phyloP scores from a whole-genome alignment of 129 eudicot species.

The Pittosporum tobira region DNA sequence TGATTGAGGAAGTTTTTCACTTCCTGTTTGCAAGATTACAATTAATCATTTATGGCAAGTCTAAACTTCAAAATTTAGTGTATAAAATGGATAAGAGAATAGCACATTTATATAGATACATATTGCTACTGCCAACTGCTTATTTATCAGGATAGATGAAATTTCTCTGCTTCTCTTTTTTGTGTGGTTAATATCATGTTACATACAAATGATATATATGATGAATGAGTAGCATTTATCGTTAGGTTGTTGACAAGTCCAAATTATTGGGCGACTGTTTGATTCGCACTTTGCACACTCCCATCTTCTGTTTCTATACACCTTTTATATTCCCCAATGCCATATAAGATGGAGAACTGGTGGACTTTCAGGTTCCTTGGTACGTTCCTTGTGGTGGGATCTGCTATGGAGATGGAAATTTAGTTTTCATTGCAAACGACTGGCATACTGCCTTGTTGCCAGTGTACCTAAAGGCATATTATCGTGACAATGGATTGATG shows the following conservation, averaged over 20 bases:
- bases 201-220: neutral
- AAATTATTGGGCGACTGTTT: neutral
- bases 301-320: conserved; percentile 2
- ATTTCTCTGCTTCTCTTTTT: no score
- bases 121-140: no score
- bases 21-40: no score
- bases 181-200: no score
- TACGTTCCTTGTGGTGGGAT: conserved; percentile 91
- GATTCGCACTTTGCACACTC: neutral
- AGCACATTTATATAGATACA: no score
- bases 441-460: conserved; percentile 98
- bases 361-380: conserved; percentile 78
- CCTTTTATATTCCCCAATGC: neutral
- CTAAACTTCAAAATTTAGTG: no score
- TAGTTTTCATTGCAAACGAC: conserved; percentile 94
- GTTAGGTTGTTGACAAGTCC: neutral
- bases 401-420: conserved; percentile 96
- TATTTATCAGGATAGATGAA: no score
- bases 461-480: conserved; percentile 91
- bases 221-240: neutral
- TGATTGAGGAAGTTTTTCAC: no score
- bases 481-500: conserved; percentile 91
- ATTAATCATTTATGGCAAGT: no score
- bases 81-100: no score
- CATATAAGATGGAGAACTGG: conserved; percentile 2